These are phyloP conservation scores for Podospora fimiseda DNA, from an alignment of 495 filamentous ascomycete genomes.

Conservation along the genomic window DNA sequence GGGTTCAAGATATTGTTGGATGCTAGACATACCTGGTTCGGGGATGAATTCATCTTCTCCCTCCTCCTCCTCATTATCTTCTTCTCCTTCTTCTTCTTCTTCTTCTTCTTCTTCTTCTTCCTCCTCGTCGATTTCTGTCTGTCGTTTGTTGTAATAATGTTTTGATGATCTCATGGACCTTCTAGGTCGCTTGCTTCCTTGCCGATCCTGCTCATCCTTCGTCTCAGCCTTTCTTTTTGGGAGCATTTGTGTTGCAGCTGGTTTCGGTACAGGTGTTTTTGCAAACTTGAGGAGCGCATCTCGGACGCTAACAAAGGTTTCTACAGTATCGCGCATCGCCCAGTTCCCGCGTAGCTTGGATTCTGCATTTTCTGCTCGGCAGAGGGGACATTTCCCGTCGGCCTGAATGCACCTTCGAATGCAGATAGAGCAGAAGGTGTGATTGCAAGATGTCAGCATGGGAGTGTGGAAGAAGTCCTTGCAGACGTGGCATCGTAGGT, in stretches of 20 bases:
- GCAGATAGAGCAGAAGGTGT: conserved; percentile 95
- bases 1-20: neutral
- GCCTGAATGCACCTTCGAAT: conserved; percentile 75
- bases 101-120: neutral
- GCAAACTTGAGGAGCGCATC: conserved; percentile 56
- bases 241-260: conserved; percentile 7
- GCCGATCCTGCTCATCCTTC: conserved; percentile 30
- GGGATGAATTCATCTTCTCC: conserved; percentile 18
- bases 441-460: conserved; percentile 88
- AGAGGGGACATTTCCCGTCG: conserved; percentile 82
- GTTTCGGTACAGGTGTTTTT: conserved; percentile 28
- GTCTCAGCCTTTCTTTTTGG: conserved; percentile 51
- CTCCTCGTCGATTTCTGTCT: conserved; percentile 22
- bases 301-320: conserved; percentile 63
- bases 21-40: conserved; percentile 18
- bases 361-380: conserved; percentile 70
- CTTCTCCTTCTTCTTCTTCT: conserved; percentile 16
- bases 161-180: conserved; percentile 36
- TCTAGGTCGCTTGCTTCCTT: conserved; percentile 40
- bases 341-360: conserved; percentile 77
- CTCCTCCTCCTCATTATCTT: neutral
- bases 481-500: conserved; percentile 91
- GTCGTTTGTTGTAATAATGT: too few relatives aligned
- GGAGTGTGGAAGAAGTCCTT: conserved; percentile 94
- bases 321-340: conserved; percentile 77